Evolutionary conservation across 768 basidiomycete genomes (phyloP).

Genomic region (Amanita muscaria): DNA sequence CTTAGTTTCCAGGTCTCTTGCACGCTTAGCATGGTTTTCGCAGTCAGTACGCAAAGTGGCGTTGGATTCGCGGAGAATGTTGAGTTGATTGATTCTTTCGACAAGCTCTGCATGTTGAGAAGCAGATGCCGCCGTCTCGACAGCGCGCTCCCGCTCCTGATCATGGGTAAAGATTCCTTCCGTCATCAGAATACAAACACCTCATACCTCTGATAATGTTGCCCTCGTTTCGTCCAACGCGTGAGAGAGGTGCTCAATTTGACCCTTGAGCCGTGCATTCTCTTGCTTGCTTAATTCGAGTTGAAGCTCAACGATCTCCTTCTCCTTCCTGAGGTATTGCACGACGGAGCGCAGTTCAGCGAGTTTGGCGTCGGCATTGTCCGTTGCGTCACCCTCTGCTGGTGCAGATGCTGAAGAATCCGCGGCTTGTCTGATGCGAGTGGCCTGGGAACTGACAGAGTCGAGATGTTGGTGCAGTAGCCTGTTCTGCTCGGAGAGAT

Average conservation of each 20-base stretch:
- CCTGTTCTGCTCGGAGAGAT: constrained; percentile 66
- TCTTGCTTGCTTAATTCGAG: constrained; percentile 74
- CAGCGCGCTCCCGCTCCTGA: constrained; percentile 76
- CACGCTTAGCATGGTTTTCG: constrained; percentile 60
- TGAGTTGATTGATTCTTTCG: constrained; percentile 81
- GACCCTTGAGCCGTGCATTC: constrained; percentile 60
- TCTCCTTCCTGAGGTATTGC: constrained; percentile 79
- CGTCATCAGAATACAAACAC: constrained; percentile 2
- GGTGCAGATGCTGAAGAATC: constrained; percentile 36
- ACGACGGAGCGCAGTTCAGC: constrained; percentile 73
- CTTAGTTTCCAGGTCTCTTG: constrained; percentile 57
- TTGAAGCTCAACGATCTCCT: constrained; percentile 86
- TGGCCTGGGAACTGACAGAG: constrained; percentile 72
- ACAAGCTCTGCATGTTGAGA: constrained; percentile 78
- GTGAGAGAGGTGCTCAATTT: constrained; percentile 66
- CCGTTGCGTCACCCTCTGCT: constrained; percentile 36
- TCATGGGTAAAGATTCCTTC: background rate
- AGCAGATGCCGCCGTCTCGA: constrained; percentile 60
- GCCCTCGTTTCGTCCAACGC: constrained; percentile 61
- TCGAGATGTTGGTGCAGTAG: constrained; percentile 80
- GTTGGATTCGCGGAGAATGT: constrained; percentile 83
- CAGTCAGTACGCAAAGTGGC: constrained; percentile 73
- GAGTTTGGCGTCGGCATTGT: constrained; percentile 53
- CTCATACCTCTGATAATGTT: constrained; percentile 57
- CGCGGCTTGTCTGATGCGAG: constrained; percentile 68